These are phyloP conservation scores for Purshia tridentata DNA, from an alignment of 306 rosid species.

Conservation along the genomic window DNA sequence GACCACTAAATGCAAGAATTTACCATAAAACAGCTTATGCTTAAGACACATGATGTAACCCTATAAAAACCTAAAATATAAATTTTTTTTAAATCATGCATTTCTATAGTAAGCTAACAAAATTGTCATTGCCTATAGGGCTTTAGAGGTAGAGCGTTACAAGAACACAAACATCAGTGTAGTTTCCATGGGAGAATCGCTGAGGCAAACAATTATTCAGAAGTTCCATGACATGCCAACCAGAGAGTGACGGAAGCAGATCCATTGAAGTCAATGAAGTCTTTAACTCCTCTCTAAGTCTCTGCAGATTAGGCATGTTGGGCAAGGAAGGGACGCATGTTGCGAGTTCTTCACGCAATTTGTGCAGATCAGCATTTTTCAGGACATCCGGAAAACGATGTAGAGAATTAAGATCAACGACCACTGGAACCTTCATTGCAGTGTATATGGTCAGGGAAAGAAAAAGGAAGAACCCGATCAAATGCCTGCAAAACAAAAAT, in stretches of 20 bases:
- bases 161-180: conserved; percentile 76
- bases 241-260: conserved; percentile 57
- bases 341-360: conserved; percentile 66
- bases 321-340: conserved; percentile 77
- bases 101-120: neutral
- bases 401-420: conserved; percentile 68
- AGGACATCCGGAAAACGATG: conserved; percentile 68
- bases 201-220: conserved; percentile 82
- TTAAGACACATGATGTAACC: neutral
- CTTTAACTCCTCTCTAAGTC: conserved; percentile 55
- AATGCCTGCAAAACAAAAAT: conserved; percentile 71
- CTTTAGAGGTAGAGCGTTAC: conserved; percentile 35
- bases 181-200: conserved; percentile 71
- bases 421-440: conserved; percentile 72
- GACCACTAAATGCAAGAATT: neutral
- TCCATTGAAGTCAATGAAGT: conserved; percentile 53
- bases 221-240: conserved; percentile 78
- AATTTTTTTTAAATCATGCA: neutral
- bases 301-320: conserved; percentile 61
- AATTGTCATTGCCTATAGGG: conserved; percentile 3
- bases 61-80: neutral
- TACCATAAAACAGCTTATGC: neutral
- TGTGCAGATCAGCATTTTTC: conserved; percentile 71
- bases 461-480: conserved; percentile 92
- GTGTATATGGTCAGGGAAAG: conserved; percentile 91